Evolutionary conservation across 1,284 basidiomycete genomes (phyloP).

Genomic region (Vanrija pseudolonga): DNA sequence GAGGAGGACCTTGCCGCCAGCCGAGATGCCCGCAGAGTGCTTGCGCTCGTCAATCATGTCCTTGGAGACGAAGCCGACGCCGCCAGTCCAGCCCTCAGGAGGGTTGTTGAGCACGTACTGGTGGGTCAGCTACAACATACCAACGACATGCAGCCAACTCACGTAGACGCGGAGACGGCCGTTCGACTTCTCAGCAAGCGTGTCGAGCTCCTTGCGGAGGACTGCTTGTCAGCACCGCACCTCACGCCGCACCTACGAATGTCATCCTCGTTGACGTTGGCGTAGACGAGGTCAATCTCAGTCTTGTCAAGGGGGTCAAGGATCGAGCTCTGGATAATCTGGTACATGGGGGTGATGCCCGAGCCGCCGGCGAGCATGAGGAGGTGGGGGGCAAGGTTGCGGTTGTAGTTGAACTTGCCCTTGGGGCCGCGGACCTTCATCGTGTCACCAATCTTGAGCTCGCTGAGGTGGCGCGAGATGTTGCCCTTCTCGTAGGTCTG

Average conservation of each 20-base stretch:
- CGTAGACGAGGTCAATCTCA: conserved; percentile 81
- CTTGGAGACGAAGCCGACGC: conserved; percentile 86
- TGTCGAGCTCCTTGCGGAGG: conserved; percentile 74
- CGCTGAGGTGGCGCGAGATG: conserved; percentile 78
- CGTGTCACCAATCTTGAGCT: conserved; percentile 77
- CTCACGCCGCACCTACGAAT: conserved; percentile 53
- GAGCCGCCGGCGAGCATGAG: conserved; percentile 94
- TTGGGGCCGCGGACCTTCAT: conserved; percentile 92
- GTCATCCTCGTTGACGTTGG: conserved; percentile 86
- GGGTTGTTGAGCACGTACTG: conserved; percentile 89
- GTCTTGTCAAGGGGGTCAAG: conserved; percentile 83
- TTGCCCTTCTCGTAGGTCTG: conserved; percentile 96
- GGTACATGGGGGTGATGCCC: conserved; percentile 97
- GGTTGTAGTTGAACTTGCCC: conserved; percentile 79
- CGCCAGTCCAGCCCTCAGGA: conserved; percentile 78
- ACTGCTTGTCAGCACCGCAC: conserved; percentile 49
- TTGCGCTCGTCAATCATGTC: conserved; percentile 82
- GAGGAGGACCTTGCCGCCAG: conserved; percentile 69
- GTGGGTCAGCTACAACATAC: conserved; percentile 3
- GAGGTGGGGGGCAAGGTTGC: conserved; percentile 66
- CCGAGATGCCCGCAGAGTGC: conserved; percentile 3
- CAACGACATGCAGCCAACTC: conserved; percentile 7
- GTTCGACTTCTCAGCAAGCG: conserved; percentile 57
- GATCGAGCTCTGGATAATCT: conserved; percentile 81
- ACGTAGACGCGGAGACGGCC: conserved; percentile 70